Evolutionary conservation across 495 filamentous ascomycete species (phyloP).

Genomic region (Neurospora sp.): DNA sequence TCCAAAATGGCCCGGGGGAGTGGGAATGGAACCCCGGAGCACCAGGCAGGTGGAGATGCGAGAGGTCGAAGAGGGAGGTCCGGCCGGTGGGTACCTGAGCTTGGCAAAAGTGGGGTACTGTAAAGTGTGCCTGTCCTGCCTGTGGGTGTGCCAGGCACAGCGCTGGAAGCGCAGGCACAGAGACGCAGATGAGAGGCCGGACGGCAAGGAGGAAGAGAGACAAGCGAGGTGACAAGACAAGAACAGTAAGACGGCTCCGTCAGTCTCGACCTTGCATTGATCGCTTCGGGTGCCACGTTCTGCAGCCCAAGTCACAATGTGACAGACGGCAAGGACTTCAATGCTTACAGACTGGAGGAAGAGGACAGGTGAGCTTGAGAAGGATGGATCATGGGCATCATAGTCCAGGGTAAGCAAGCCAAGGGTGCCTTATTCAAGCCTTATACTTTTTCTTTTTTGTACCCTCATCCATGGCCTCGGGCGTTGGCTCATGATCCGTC

Average conservation of each 20-base stretch:
- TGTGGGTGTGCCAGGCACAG: too few species aligned
- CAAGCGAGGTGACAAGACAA: neutral
- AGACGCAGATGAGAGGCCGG: too few species aligned
- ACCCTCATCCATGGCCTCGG: neutral
- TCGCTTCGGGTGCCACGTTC: neutral
- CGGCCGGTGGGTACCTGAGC: neutral
- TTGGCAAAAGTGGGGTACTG: neutral
- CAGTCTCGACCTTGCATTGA: neutral
- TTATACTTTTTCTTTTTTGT: neutral
- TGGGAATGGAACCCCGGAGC: neutral
- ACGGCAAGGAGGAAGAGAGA: neutral
- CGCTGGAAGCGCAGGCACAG: too few species aligned
- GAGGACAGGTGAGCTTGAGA: neutral
- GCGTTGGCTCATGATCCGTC: neutral
- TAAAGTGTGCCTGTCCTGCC: neutral
- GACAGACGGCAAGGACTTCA: neutral
- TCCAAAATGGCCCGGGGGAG: neutral
- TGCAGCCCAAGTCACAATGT: neutral
- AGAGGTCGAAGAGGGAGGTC: too few species aligned
- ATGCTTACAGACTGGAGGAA: neutral
- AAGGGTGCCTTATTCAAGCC: neutral
- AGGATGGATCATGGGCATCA: neutral
- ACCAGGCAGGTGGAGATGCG: neutral
- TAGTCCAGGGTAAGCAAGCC: neutral
- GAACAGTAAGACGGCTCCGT: neutral